Evolutionary conservation across 2,329 filamentous ascomycete genomes (phyloP).

Genomic region (Ascochyta viciae-villosae): DNA sequence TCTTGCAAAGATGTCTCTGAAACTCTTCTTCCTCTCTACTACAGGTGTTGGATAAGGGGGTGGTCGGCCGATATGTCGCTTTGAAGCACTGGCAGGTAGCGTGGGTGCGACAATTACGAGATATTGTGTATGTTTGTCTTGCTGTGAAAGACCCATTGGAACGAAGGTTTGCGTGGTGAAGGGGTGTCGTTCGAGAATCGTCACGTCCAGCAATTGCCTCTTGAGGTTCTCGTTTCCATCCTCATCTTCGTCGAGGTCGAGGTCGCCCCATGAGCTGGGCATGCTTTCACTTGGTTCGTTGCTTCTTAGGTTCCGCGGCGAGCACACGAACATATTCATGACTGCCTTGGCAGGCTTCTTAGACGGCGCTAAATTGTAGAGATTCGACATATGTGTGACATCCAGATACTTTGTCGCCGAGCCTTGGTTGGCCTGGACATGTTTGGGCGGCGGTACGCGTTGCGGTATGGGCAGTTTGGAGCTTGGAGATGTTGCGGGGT

Average conservation of each 20-base stretch:
- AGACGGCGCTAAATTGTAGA: conserved; percentile 72
- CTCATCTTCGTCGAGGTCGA: conserved; percentile 44
- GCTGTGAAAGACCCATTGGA: conserved; percentile 68
- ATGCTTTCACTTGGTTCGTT: conserved; percentile 46
- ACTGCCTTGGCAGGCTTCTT: conserved; percentile 64
- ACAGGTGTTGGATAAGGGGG: conserved; percentile 54
- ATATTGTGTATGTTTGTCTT: conserved; percentile 63
- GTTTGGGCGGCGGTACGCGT: conserved; percentile 54
- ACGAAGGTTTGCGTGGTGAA: conserved; percentile 94
- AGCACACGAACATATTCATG: conserved; percentile 91
- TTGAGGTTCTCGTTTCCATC: conserved; percentile 30
- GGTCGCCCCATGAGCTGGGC: conserved; percentile 44
- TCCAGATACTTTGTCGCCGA: conserved; percentile 85
- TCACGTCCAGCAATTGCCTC: conserved; percentile 65
- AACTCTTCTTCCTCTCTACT: conserved; percentile 32
- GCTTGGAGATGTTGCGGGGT: conserved; percentile 64
- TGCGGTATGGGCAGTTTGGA: conserved; percentile 55
- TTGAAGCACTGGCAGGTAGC: conserved; percentile 57
- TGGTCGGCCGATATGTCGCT: conserved; percentile 36
- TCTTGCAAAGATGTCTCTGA: conserved; percentile 52
- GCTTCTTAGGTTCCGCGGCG: conserved; percentile 65
- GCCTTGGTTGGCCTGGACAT: conserved; percentile 79
- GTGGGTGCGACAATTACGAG: conserved; percentile 90
- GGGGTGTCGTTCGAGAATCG: conserved; percentile 86
- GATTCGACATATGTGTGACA: conserved; percentile 75